Percentiles rank a stretch among this genome's conserved stretches.
phyloP scores from a whole-genome alignment of 345 rosid species.

The Camelina neglecta region DNA sequence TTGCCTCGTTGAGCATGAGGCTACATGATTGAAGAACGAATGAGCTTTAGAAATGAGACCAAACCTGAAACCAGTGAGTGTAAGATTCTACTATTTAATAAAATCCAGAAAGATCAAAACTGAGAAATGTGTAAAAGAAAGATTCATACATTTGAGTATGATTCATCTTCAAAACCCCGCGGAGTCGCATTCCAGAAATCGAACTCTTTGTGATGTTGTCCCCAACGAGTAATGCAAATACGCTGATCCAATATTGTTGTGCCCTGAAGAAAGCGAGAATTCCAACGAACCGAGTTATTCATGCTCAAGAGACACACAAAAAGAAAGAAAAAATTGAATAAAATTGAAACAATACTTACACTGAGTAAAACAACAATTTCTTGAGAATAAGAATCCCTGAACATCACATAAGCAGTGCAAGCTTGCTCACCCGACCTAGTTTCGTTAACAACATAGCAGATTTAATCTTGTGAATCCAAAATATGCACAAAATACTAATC shows the following conservation, averaged over 20 bases:
- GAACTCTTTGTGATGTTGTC: slow-evolving; percentile 58
- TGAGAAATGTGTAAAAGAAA: background rate
- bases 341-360: slow-evolving; percentile 49
- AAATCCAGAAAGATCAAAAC: background rate
- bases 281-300: slow-evolving; percentile 5
- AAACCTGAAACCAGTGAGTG: slow-evolving; percentile 1
- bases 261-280: slow-evolving; percentile 53
- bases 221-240: slow-evolving; percentile 84
- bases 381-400: slow-evolving; percentile 75
- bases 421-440: slow-evolving; percentile 45
- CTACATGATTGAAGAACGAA: slow-evolving; percentile 25
- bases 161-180: slow-evolving; percentile 46
- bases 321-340: background rate
- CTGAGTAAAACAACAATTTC: slow-evolving; percentile 85
- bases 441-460: slow-evolving; percentile 1
- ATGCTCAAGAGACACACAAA: background rate
- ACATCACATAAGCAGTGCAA: slow-evolving; percentile 72
- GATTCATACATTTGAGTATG: slow-evolving; percentile 57
- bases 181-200: slow-evolving; percentile 59
- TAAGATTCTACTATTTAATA: background rate
- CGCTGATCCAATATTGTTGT: slow-evolving; percentile 76
- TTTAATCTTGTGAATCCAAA: slow-evolving; percentile 4
- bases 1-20: slow-evolving; percentile 40
- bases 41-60: slow-evolving; percentile 5
- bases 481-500: background rate